Percentiles rank a stretch among this genome's conserved stretches.
phyloP scores from a whole-genome alignment of 2,329 filamentous ascomycete species.

The Monilinia laxa region DNA sequence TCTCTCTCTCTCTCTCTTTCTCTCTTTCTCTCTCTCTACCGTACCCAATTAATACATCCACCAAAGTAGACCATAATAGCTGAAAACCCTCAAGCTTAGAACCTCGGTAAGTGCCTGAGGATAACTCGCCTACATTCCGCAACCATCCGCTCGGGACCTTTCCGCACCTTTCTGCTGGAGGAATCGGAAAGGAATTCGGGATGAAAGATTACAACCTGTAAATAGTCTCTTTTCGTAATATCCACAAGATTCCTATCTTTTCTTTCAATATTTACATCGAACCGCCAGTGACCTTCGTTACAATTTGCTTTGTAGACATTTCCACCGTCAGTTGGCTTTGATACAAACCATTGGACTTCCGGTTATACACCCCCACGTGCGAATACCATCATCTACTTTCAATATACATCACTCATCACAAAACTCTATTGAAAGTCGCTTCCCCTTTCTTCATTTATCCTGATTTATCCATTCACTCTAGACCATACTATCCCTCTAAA shows the following conservation, averaged over 20 bases:
- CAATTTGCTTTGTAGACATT: not conserved
- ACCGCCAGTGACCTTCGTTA: too few species aligned
- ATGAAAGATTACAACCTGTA: not conserved
- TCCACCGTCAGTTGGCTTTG: not conserved
- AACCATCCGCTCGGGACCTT: conserved; percentile 7
- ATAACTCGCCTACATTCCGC: not conserved
- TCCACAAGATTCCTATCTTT: not conserved
- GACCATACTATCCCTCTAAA: not conserved
- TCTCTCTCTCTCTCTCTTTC: too few species aligned
- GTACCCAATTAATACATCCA: too few species aligned
- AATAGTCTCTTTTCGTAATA: not conserved
- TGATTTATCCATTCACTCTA: not conserved
- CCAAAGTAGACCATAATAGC: not conserved
- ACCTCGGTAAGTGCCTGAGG: conserved; percentile 8
- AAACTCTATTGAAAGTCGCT: conserved; percentile 7
- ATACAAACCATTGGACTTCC: not conserved
- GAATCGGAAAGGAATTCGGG: not conserved
- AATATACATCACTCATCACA: not conserved
- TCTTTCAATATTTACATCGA: not conserved
- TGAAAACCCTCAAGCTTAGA: not conserved
- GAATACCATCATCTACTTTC: not conserved
- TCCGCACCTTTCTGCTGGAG: not conserved
- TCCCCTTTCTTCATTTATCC: conserved; percentile 16
- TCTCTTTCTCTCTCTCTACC: too few species aligned
- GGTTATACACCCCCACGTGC: not conserved